These are phyloP conservation scores for Globisporangium nagaii DNA, from an alignment of 352 stramenopile species.

Conservation along the genomic window DNA sequence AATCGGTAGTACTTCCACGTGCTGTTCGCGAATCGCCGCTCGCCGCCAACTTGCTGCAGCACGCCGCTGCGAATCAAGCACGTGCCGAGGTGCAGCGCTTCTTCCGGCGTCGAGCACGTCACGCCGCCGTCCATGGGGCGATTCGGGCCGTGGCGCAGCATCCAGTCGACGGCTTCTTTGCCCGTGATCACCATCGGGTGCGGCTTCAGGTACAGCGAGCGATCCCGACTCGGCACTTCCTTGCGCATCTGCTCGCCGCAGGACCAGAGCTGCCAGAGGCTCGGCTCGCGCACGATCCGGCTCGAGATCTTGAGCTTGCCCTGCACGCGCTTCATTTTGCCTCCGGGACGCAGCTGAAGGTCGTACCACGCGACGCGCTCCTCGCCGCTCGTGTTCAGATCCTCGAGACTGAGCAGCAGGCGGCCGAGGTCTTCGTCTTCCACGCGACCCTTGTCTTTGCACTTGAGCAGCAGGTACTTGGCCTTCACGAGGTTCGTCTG, in stretches of 20 bases:
- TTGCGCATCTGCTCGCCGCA: conserved; percentile 80
- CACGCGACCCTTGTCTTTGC: conserved; percentile 84
- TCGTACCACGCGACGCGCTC: conserved; percentile 85
- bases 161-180: conserved; percentile 79
- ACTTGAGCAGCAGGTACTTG: conserved; percentile 84
- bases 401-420: conserved; percentile 72
- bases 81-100: conserved; percentile 70
- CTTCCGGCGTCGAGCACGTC: conserved; percentile 79
- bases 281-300: conserved; percentile 80
- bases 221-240: conserved; percentile 64
- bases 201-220: conserved; percentile 80
- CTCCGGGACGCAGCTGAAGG: conserved; percentile 68
- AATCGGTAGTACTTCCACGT: conserved; percentile 89
- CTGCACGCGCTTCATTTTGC: conserved; percentile 83
- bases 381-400: conserved; percentile 79
- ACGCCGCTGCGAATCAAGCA: conserved; percentile 65
- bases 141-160: conserved; percentile 81
- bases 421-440: conserved; percentile 78
- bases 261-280: conserved; percentile 79
- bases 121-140: conserved; percentile 80
- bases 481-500: conserved; percentile 64
- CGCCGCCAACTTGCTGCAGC: conserved; percentile 67
- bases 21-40: conserved; percentile 69
- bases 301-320: conserved; percentile 80
- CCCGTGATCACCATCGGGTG: conserved; percentile 76